phyloP scores from a whole-genome alignment of 805 yeast genomes.

The Diddensiella caesifluorescens region DNA sequence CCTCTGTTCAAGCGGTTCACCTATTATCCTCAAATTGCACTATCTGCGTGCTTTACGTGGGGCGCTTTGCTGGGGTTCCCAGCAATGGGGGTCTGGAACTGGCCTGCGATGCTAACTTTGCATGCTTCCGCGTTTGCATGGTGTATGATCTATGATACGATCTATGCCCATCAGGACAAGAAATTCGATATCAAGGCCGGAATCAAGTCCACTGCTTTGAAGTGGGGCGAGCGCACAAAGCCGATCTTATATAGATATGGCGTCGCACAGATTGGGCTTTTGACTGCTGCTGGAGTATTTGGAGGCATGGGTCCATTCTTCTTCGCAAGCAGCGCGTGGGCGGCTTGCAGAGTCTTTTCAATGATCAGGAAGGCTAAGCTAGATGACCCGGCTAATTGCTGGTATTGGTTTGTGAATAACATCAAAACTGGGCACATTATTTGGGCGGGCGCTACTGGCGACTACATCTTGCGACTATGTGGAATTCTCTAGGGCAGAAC shows the following conservation, averaged over 20 bases:
- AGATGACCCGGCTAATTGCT: slow-evolving; percentile 74
- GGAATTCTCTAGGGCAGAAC: slow-evolving; percentile 22
- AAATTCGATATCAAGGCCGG: slow-evolving; percentile 83
- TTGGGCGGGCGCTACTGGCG: slow-evolving; percentile 33
- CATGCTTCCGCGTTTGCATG: slow-evolving; percentile 75
- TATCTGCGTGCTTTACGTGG: slow-evolving; percentile 87
- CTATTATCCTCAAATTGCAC: slow-evolving; percentile 84
- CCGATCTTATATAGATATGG: slow-evolving; percentile 60
- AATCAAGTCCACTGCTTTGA: slow-evolving; percentile 89
- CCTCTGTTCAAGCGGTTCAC: slow-evolving; percentile 94
- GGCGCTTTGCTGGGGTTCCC: slow-evolving; percentile 93
- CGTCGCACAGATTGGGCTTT: slow-evolving; percentile 59
- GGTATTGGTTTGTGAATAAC: slow-evolving; percentile 73
- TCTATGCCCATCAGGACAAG: slow-evolving; percentile 98
- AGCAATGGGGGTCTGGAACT: slow-evolving; percentile 83
- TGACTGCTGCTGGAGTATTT: slow-evolving; percentile 62
- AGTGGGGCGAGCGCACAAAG: slow-evolving; percentile 83
- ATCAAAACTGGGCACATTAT: slow-evolving; percentile 51
- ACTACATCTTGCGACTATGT: slow-evolving; percentile 32
- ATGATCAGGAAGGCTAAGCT: slow-evolving; percentile 74
- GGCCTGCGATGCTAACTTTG: slow-evolving; percentile 70
- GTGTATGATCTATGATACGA: slow-evolving; percentile 95
- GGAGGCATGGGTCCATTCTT: slow-evolving; percentile 88
- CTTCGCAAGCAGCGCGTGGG: slow-evolving; percentile 55
- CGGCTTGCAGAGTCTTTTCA: slow-evolving; percentile 59